Conservation (phyloP, 495 filamentous ascomycete species). For the Aspergillus asperescens region DNA sequence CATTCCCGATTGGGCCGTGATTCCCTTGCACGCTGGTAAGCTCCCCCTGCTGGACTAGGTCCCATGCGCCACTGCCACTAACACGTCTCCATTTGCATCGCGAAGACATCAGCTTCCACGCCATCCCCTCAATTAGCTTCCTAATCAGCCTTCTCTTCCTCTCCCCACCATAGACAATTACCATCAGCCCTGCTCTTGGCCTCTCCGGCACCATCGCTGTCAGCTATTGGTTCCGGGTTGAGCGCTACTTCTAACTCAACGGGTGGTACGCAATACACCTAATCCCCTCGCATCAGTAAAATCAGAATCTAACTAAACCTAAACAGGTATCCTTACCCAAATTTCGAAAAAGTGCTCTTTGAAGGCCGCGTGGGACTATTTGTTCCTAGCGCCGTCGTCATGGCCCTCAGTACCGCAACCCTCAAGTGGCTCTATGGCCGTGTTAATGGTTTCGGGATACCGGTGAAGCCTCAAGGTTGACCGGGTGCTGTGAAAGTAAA, state of each 20-base stretch:
- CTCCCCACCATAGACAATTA: conserved; percentile 75
- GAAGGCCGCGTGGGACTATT: conserved; percentile 64
- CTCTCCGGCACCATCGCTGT: conserved; percentile 62
- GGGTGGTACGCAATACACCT: conserved; percentile 55
- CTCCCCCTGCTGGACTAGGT: no score
- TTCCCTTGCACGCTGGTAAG: conserved; percentile 42
- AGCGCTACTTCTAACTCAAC: conserved; percentile 68
- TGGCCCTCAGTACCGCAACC: conserved; percentile 61
- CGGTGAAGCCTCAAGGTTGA: conserved; percentile 20
- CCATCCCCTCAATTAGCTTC: conserved; percentile 67
- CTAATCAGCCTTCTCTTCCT: conserved; percentile 67
- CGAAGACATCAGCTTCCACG: conserved; percentile 71
- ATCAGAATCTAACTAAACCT: background rate
- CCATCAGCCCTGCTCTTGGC: conserved; percentile 52
- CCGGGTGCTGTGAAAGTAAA: conserved; percentile 31
- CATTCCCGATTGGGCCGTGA: conserved; percentile 45
- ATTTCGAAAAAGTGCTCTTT: conserved; percentile 61
- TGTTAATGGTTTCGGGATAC: conserved; percentile 57
- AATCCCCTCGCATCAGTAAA: background rate
- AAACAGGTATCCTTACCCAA: conserved; percentile 77
- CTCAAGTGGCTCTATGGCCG: conserved; percentile 63
- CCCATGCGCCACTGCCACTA: no score
- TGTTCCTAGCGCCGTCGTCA: conserved; percentile 58
- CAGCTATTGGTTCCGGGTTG: conserved; percentile 84
- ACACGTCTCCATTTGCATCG: no score